Evolutionary conservation across 108 stramenopile species (phyloP).

Genomic region (Licmophora abbreviata): DNA sequence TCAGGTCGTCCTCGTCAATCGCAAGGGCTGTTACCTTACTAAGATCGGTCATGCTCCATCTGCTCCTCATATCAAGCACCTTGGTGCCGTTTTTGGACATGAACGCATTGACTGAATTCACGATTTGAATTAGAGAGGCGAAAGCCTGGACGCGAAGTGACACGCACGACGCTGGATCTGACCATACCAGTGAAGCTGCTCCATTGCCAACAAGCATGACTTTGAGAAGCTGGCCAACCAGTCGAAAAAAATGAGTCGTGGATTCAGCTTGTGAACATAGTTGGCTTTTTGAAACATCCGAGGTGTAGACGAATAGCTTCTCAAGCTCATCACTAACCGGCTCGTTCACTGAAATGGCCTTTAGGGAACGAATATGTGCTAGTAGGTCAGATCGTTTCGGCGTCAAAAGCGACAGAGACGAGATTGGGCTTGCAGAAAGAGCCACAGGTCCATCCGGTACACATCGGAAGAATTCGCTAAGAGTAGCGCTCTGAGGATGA

Average conservation of each 20-base stretch:
- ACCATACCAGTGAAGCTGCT: constrained; percentile 61
- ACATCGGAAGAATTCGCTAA: constrained; percentile 42
- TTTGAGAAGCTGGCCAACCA: constrained; percentile 48
- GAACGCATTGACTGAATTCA: constrained; percentile 52
- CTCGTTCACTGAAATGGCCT: too few species aligned
- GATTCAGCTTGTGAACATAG: constrained; percentile 52
- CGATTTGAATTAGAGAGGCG: constrained; percentile 52
- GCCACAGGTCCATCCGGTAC: too few species aligned
- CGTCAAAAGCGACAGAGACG: too few species aligned
- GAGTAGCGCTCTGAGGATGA: constrained; percentile 69
- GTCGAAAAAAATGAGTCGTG: constrained; percentile 47
- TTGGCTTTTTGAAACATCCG: constrained; percentile 44
- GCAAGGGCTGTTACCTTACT: constrained; percentile 38
- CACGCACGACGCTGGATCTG: constrained; percentile 64
- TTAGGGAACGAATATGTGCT: too few species aligned
- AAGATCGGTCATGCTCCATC: constrained; percentile 46
- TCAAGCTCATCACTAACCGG: neutral
- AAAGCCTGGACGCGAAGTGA: constrained; percentile 78
- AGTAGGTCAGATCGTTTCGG: too few species aligned
- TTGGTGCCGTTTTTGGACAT: constrained; percentile 60
- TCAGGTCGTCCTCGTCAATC: constrained; percentile 59
- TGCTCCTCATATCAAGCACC: constrained; percentile 59
- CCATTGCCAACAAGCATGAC: constrained; percentile 51
- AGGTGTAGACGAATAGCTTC: constrained; percentile 7
- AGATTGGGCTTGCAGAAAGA: too few species aligned